Evolutionary conservation across 306 rosid species (phyloP).

Genomic region (Corylus heterophylla): DNA sequence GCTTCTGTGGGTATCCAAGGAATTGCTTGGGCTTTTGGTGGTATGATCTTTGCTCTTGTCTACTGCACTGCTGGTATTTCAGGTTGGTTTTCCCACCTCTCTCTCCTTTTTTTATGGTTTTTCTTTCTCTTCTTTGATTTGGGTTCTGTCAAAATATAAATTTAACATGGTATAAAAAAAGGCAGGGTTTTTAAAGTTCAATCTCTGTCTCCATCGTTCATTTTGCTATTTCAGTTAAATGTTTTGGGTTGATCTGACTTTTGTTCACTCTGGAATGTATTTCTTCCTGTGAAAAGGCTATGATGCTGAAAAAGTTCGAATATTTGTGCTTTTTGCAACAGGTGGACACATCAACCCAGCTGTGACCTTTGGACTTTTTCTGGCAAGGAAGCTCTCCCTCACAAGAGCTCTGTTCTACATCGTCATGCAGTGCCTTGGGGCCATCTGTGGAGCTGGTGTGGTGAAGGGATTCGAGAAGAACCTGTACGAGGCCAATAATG

Average conservation of each 20-base stretch:
- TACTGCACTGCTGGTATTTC: constrained; percentile 97
- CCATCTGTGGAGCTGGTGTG: constrained; percentile 89
- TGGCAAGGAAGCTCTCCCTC: constrained; percentile 85
- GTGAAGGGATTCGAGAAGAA: constrained; percentile 72
- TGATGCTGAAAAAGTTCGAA: neutral
- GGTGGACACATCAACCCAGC: constrained; percentile 98
- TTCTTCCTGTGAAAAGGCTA: neutral
- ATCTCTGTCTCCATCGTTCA: no score
- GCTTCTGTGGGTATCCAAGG: constrained; percentile 82
- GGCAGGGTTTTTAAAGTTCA: no score
- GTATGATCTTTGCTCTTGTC: constrained; percentile 93
- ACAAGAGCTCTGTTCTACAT: constrained; percentile 83
- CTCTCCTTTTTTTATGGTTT: neutral
- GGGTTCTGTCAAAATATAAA: neutral
- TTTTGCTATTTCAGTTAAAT: no score
- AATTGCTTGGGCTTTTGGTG: constrained; percentile 99
- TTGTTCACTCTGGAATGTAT: neutral
- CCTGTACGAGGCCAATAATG: constrained; percentile 43
- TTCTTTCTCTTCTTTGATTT: neutral
- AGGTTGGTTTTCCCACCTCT: constrained; percentile 31
- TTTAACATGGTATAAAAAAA: no score
- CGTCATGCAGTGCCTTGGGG: constrained; percentile 86
- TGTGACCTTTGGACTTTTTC: constrained; percentile 78
- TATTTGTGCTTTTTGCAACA: constrained; percentile 26
- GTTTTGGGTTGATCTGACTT: neutral